Conservation (phyloP, 2,329 filamentous ascomycete genomes). For the Stachybotrys chartarum region DNA sequence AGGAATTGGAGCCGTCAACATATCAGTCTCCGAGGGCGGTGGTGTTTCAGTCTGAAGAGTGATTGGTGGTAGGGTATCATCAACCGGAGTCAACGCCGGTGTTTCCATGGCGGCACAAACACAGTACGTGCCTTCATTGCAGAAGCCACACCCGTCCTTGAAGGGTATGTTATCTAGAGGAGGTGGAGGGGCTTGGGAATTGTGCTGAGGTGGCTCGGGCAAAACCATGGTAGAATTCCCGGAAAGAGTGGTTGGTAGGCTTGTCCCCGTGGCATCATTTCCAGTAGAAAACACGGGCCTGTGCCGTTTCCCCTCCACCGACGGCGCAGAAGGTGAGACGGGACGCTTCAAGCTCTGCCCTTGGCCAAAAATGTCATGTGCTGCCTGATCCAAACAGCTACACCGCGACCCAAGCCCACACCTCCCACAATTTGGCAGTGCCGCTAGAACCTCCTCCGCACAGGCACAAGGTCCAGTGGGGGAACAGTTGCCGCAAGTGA, state of each 20-base stretch:
- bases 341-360: slow-evolving; percentile 39
- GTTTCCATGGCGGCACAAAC: slow-evolving; percentile 53
- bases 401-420: slow-evolving; percentile 58
- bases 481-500: slow-evolving; percentile 51
- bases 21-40: slow-evolving; percentile 54
- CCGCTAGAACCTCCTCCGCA: slow-evolving; percentile 49
- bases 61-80: slow-evolving; percentile 32
- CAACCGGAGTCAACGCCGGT: slow-evolving; percentile 27
- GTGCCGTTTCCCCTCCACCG: slow-evolving; percentile 48
- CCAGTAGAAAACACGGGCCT: slow-evolving; percentile 36
- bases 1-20: slow-evolving; percentile 41
- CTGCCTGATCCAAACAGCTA: slow-evolving; percentile 52
- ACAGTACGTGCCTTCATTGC: slow-evolving; percentile 73
- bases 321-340: slow-evolving; percentile 33
- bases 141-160: slow-evolving; percentile 73
- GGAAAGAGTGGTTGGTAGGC: slow-evolving; percentile 64
- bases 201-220: slow-evolving; percentile 10
- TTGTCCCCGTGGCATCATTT: slow-evolving; percentile 59
- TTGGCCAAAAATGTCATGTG: slow-evolving; percentile 39
- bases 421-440: slow-evolving; percentile 54
- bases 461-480: slow-evolving; percentile 49
- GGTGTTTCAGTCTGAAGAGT: slow-evolving; percentile 47
- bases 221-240: slow-evolving; percentile 27
- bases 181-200: slow-evolving; percentile 18
- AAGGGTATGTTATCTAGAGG: slow-evolving; percentile 32